Percentiles rank a stretch among this genome's conserved stretches.
Evolutionary conservation across 2,329 filamentous ascomycete species (phyloP).

Genomic region (Sporothrix luriei): DNA sequence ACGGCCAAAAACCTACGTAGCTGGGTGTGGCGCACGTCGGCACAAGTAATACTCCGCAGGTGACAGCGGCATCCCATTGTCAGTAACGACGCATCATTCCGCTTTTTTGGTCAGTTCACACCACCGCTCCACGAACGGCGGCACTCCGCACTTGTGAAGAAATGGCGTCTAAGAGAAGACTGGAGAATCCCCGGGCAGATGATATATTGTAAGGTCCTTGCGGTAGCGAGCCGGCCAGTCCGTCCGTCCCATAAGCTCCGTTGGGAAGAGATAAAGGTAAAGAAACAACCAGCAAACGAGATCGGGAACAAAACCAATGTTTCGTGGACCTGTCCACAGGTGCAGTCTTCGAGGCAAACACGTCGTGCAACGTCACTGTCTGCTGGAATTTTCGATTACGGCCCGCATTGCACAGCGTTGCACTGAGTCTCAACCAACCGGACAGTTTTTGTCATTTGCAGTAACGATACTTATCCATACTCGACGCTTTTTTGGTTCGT

Average conservation of each 20-base stretch:
- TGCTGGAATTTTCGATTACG: slow-evolving; percentile 5
- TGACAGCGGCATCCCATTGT: not conserved
- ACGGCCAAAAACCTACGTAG: not conserved
- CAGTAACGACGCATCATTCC: not conserved
- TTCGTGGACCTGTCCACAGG: not conserved
- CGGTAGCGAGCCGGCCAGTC: not conserved
- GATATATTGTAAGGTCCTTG: not conserved
- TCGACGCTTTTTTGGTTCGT: not conserved
- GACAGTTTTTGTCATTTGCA: not conserved
- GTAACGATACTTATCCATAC: not conserved
- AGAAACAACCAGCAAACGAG: no score
- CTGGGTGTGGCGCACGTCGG: not conserved
- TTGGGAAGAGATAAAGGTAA: no score
- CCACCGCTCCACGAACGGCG: not conserved
- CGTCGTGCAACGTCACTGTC: slow-evolving; percentile 2
- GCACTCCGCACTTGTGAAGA: not conserved
- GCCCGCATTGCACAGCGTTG: not conserved
- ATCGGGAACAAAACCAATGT: not conserved
- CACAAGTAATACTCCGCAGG: slow-evolving; percentile 8
- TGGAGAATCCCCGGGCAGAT: not conserved
- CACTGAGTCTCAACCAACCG: not conserved
- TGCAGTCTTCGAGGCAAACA: no score
- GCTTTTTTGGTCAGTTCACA: not conserved
- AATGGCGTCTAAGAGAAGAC: not conserved
- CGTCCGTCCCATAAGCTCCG: not conserved